These are phyloP conservation scores for Termitomyces sp. DNA, from an alignment of 768 basidiomycete species.

Conservation along the genomic window DNA sequence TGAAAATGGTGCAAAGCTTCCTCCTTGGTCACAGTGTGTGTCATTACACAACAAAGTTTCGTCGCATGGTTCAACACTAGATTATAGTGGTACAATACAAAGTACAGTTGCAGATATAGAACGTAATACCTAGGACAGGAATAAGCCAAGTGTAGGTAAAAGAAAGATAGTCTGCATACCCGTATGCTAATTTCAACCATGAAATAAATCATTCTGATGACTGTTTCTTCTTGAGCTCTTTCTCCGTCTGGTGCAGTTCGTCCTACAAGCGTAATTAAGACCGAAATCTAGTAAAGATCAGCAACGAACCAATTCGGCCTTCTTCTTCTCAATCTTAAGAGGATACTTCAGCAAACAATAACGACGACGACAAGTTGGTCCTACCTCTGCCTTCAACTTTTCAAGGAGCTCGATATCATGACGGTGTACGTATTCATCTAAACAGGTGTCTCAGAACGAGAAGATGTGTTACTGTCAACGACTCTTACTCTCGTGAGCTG, in stretches of 20 bases:
- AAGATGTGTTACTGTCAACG: neutral
- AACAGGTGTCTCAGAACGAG: conserved; percentile 3
- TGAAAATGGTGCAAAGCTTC: neutral
- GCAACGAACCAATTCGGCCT: conserved; percentile 27
- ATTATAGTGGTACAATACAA: conserved; percentile 1
- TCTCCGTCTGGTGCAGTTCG: conserved; percentile 16
- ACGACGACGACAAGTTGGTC: neutral
- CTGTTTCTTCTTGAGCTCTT: conserved; percentile 19
- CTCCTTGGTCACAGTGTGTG: neutral
- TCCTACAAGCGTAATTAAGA: conserved; percentile 15
- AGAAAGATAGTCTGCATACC: neutral
- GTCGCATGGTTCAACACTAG: neutral
- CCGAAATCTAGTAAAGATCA: neutral
- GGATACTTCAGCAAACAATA: neutral
- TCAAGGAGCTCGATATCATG: conserved; percentile 54
- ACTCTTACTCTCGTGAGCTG: conserved; percentile 50
- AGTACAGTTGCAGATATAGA: neutral
- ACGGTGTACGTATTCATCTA: conserved; percentile 60
- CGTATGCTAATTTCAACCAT: neutral
- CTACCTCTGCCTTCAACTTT: conserved; percentile 55
- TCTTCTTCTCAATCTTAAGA: conserved; percentile 28
- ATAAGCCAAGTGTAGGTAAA: neutral
- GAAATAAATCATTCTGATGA: neutral
- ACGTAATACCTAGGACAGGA: neutral
- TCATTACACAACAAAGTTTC: neutral